A percentile compares a stretch with the other conserved stretches of the same genome.
Evolutionary conservation across 1,284 basidiomycete genomes (phyloP).

Genomic region (Pterulicium gracile): DNA sequence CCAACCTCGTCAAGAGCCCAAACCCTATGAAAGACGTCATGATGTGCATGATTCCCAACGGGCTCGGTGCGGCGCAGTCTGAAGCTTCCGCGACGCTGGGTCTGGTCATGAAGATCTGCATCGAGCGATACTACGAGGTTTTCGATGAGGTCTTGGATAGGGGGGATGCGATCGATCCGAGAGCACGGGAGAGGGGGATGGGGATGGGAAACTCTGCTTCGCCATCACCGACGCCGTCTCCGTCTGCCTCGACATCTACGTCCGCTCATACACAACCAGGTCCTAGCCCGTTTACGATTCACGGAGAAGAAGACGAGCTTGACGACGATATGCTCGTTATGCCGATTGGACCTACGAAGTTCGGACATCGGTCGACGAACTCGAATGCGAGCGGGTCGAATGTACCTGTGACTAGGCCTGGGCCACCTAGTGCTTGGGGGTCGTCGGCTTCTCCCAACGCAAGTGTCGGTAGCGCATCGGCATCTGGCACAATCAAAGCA

Average conservation of each 20-base stretch:
- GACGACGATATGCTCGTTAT: constrained; percentile 68
- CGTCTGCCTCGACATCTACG: constrained; percentile 10
- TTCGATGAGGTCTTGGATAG: constrained; percentile 70
- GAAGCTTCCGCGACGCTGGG: constrained; percentile 47
- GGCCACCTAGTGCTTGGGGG: not conserved
- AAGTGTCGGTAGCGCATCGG: constrained; percentile 6
- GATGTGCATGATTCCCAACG: constrained; percentile 54
- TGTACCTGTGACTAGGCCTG: constrained; percentile 4
- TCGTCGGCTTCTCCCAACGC: constrained; percentile 7
- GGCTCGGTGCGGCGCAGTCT: constrained; percentile 15
- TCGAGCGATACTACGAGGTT: constrained; percentile 74
- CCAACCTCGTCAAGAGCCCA: constrained; percentile 64
- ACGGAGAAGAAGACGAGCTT: constrained; percentile 41
- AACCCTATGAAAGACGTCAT: constrained; percentile 60
- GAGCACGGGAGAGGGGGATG: constrained; percentile 12
- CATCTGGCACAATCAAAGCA: constrained; percentile 6
- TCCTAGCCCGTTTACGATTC: not conserved
- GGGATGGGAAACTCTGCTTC: not conserved
- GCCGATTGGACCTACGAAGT: constrained; percentile 44
- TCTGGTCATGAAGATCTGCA: constrained; percentile 63
- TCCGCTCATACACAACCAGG: constrained; percentile 10
- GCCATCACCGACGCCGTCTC: constrained; percentile 15
- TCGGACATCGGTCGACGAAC: constrained; percentile 10
- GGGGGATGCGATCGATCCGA: constrained; percentile 43
- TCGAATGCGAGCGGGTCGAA: constrained; percentile 9